Evolutionary conservation across 768 basidiomycete species (phyloP), one percentile per base, ranked within the genome.

Genomic region (Lyophyllum semitale): DNA sequence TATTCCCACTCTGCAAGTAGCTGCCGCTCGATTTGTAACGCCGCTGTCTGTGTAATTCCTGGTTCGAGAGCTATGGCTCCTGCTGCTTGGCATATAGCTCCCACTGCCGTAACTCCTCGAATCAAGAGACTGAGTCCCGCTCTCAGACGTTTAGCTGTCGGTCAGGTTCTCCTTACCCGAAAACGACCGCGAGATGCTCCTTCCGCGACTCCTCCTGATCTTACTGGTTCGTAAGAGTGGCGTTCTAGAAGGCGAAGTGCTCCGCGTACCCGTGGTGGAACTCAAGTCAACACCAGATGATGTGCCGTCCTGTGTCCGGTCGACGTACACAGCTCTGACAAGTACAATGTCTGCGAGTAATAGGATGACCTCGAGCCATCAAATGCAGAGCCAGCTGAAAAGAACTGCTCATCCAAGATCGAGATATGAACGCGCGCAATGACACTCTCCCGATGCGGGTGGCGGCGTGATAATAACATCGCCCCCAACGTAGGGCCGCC

Each of bases 111-210:
- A 62, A n/a, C 60, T 62, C 35, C 59, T 61, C 22, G 66, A 63
- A 32, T 63, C 66, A 8, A 65, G 49, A 2, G 70, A 69, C 38
- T 69, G 66, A 18, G 61, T 63, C 8, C 59, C 66, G 48, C 69
- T 72, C 25, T 66, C 67, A 18, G 64, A 62, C 18, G 66, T 68
- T 54, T 68, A 56, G 17, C 29, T 56, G 2, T 42, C 55, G n/a
- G 48, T 61, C 5, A 66, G 68, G 59, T 87, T 85, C 67, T 86
- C 87, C 64, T 84, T 86, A 57, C 88, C 84, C 1, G 80, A 77
- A 48, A 73, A 72, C 7, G 79, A 74, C 37, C 78, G 70, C 4
- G 81, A 75, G 22, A 69, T 71, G 13, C 65, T 55, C 33, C 74
- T 73, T 2, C 79, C 77, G 4, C 75, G 68, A 30, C 84, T 73